Evolutionary conservation across 345 rosid species (phyloP).

Genomic region (Murraya koenigii): DNA sequence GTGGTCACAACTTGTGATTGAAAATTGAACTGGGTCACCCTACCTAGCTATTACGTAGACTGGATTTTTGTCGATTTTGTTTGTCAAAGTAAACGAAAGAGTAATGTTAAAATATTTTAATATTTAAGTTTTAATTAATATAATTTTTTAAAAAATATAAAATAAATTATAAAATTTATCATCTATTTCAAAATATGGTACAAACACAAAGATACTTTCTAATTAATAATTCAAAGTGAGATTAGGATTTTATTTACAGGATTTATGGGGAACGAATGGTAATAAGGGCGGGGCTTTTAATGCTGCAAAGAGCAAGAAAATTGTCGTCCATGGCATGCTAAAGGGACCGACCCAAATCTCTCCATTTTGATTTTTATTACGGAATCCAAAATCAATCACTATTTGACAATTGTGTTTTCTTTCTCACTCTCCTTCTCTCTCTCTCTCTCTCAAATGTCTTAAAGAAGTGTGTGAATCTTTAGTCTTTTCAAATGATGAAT

Average conservation of each 20-base stretch:
- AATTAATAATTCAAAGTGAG: not conserved
- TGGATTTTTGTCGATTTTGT: too few relatives aligned
- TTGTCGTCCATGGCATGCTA: slow-evolving; percentile 44
- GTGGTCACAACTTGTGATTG: not conserved
- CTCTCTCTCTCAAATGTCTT: too few relatives aligned
- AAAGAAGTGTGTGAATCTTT: too few relatives aligned
- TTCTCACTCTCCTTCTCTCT: too few relatives aligned
- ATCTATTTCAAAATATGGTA: too few relatives aligned
- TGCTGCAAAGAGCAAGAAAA: slow-evolving; percentile 5
- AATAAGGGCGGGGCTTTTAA: slow-evolving; percentile 21
- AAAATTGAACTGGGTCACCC: not conserved
- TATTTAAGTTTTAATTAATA: accelerated
- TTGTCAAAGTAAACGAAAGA: not conserved
- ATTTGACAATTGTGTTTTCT: not conserved
- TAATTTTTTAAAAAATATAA: too few relatives aligned
- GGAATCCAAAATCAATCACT: slow-evolving; percentile 31
- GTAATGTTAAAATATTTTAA: too few relatives aligned
- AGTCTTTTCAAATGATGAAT: too few relatives aligned
- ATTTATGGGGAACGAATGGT: too few relatives aligned
- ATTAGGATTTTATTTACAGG: slow-evolving; percentile 6
- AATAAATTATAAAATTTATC: too few relatives aligned
- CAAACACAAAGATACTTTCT: too few relatives aligned
- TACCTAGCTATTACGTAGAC: too few relatives aligned
- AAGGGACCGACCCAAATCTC: slow-evolving; percentile 2
- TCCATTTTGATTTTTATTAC: not conserved